Evolutionary conservation across 2,329 filamentous ascomycete genomes (phyloP), one percentile per base, ranked within the genome.

Genomic region (Exophiala sideris): DNA sequence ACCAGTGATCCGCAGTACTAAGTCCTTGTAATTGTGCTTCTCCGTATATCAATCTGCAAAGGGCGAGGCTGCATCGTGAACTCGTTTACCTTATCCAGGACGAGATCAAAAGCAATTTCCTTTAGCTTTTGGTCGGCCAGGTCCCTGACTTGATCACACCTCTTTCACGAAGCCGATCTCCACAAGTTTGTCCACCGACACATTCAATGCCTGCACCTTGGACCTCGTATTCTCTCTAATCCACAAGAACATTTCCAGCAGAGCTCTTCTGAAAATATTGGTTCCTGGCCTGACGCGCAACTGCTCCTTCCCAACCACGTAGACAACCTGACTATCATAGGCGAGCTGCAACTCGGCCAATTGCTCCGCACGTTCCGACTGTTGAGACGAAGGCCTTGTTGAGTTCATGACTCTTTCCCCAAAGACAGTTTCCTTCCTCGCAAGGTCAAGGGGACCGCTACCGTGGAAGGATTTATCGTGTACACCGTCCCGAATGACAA

Each of bases 241-340:
- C 64, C 68, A 73, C 14, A 74, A 54, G 50, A 73, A 75, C 3
- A 65, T 54, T 49, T 59, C 57, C 24, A 74, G 58, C 5, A 69
- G 54, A 0, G 65, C 11, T 2, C 62, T 57, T 5, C 70, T 60
- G 33, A 66, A 36, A 21, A 65, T 55, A n/a, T 66, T 66, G 1
- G 64, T 67, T 5, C 57, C 62, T 7, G 57, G 51, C 10, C 62
- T 62, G 56, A 73, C 65, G 21, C 63, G 67, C 62, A 74, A 65
- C 56, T 73, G 69, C 50, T 73, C 71, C 50, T 71, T 72, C 14
- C 71, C 70, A 9, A 73, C 64, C 14, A 81, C 75, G 59, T 81
- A 81, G 1, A 81, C 66, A 0, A 80, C 73, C 50, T 79, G 71
- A 45, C 73, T 69, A 10, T 71, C 68, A 59, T 70, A 79, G 0